Percentiles rank a stretch among this genome's conserved stretches.
Evolutionary conservation across 2,329 filamentous ascomycete species (phyloP).

Genomic region (Rosellinia necatrix): DNA sequence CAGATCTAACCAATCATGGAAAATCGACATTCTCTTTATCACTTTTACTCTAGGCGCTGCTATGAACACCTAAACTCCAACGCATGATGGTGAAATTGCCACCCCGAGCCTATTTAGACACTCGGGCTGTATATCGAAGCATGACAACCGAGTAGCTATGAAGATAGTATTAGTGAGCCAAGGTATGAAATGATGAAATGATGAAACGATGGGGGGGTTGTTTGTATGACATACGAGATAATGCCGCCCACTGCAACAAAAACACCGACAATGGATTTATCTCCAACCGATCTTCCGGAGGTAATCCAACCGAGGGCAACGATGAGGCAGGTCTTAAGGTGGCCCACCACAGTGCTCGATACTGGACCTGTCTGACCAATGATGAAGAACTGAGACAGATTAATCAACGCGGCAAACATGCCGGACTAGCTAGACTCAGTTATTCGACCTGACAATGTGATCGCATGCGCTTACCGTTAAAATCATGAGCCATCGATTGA

Average conservation of each 20-base stretch:
- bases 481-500: slow-evolving; percentile 62
- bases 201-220: too few relatives aligned
- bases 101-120: slow-evolving; percentile 16
- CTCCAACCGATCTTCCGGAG: slow-evolving; percentile 59
- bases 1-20: background rate
- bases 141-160: slow-evolving; percentile 54
- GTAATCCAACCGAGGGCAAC: slow-evolving; percentile 66
- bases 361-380: slow-evolving; percentile 66
- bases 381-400: slow-evolving; percentile 67
- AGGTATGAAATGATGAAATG: too few relatives aligned
- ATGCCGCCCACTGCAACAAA: slow-evolving; percentile 62
- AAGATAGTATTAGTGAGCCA: slow-evolving; percentile 18
- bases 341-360: slow-evolving; percentile 68
- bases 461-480: slow-evolving; percentile 51
- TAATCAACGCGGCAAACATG: slow-evolving; percentile 66
- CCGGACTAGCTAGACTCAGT: slow-evolving; percentile 56
- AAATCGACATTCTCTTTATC: background rate
- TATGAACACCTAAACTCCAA: slow-evolving; percentile 23
- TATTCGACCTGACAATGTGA: slow-evolving; percentile 9
- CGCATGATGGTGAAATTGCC: background rate
- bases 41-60: background rate
- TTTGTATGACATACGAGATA: slow-evolving; percentile 52
- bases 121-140: slow-evolving; percentile 48
- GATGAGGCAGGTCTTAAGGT: slow-evolving; percentile 69
- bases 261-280: slow-evolving; percentile 60